phyloP scores from a whole-genome alignment of 2,329 filamentous ascomycete genomes.

The Penicillium thymicola region DNA sequence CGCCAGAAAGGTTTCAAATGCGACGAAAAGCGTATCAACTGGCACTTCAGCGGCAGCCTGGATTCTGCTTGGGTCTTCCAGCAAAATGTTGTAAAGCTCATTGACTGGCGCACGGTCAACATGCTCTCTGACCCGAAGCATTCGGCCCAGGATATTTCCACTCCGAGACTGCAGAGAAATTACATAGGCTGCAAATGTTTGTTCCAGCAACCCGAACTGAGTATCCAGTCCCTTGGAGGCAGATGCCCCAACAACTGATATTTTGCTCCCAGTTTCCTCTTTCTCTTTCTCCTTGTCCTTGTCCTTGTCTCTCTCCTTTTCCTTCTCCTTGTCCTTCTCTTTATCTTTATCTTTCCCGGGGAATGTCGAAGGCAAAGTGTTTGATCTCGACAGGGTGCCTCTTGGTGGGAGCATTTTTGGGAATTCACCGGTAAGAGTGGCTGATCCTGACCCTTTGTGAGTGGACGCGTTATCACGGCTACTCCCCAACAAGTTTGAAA shows the following conservation, averaged over 20 bases:
- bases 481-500: constrained; percentile 75
- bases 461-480: constrained; percentile 41
- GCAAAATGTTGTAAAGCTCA: constrained; percentile 82
- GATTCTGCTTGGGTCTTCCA: constrained; percentile 77
- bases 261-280: constrained; percentile 29
- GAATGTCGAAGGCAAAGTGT: constrained; percentile 43
- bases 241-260: constrained; percentile 54
- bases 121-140: constrained; percentile 64
- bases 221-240: constrained; percentile 55
- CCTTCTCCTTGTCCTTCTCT: constrained; percentile 17
- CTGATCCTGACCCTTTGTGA: constrained; percentile 35
- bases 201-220: constrained; percentile 71
- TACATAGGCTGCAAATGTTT: constrained; percentile 79
- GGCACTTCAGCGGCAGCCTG: constrained; percentile 71
- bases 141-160: constrained; percentile 78
- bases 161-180: constrained; percentile 79
- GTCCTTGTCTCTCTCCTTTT: constrained; percentile 24
- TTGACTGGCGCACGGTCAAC: constrained; percentile 81
- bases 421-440: constrained; percentile 42
- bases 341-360: constrained; percentile 48
- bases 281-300: constrained; percentile 31
- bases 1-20: constrained; percentile 89
- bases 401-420: constrained; percentile 43
- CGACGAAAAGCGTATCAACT: constrained; percentile 81
- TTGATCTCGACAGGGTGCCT: constrained; percentile 42